Evolutionary conservation across 2,329 filamentous ascomycete species (phyloP), one percentile per base, ranked within the genome.

Genomic region (Fusarium solani-melongenae): DNA sequence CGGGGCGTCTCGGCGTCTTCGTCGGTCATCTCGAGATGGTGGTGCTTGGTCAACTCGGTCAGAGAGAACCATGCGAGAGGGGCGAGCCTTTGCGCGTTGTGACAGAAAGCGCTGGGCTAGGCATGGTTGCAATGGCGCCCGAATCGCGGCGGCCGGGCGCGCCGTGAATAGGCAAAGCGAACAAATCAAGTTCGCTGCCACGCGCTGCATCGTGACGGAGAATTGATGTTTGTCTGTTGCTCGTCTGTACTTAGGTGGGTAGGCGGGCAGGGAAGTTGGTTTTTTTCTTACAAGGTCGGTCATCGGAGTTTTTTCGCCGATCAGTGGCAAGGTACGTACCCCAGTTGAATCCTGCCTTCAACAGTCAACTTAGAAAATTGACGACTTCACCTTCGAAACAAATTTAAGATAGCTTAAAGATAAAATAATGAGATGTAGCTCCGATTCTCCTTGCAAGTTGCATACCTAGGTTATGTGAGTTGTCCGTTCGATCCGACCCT

Each of bases 41-140:
- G 85, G 81, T 7, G 83, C 64, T 69, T 83, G 84, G 39, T 84
- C 83, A 27, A 90, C 89, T 53, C 83, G 83, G 72, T 89, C 85
- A 10, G 89, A 89, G 8, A 91, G 84, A 33, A 89, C 85, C 89
- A 90, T 90, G 59, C 89, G 88, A 46, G 88, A 88, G 38, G 89
- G 86, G 62, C 82, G 81, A 66, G 80, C 70, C 64, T 78, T 82
- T 61, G 76, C 78, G 60, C 79, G 78, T 22, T 79, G 82, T 44
- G 82, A 81, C 63, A 81, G 78, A 71, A 82, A 80, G 62, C 84
- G 82, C 67, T 82, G 81, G 33, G 75, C 67, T 33, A 81, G 67
- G 74, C 79, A 83, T 81, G 82, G 75, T 67, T 80, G 81, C 22
- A 77, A 36, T 33, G 72, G 63, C 33, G 66, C 59, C 14, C 71